Base-by-base conservation (phyloP, 202 grass and related monocot species). In the Alloteropsis angusta region DNA sequence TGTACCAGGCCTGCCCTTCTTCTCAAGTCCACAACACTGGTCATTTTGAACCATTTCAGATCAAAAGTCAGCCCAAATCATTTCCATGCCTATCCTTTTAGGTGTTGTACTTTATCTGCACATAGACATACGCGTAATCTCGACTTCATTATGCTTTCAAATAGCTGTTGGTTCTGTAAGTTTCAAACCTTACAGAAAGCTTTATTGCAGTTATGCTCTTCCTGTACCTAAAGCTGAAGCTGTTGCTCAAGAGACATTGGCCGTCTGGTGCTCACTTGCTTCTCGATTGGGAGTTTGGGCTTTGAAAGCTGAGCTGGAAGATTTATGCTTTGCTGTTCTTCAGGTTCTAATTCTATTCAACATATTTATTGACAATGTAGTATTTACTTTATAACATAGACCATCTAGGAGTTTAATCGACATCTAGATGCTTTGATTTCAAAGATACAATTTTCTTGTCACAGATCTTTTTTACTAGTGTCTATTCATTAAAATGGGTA, bases 281-380 rank as follows among this genome's bases (percentile, higher is more conserved):
- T 94, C 87, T 84, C 89, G 92, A 83, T 86, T 98, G 42, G 95
- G 95, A 64, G 95, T 98, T 81, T 98, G 95, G 92, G 92, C 95
- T 76, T 90, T 98, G 83, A 98, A 98, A 90, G 77, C 95, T 76
- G 95, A 98, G 72, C 74, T 98, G 44, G 95, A 98, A 89, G 95
- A 98, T 87, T 90, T 98, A 81, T 98, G 95, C 68, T 98, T 98
- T 92, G 91, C 95, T 58, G 95, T 98, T 72, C 89, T 98, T 85
- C 83, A 98, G 91, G 95, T 98, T 68, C 78, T 83, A 70, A 68
- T 80, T 86, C 68, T 61, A 73, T 73, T 57, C 11, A 65, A 47
- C 42, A 71, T 77, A 72, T 65, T 16, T 2, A 19, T 68, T 79
- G 23, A 17, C 71, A 64, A n/a, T 13, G 13, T 16, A 65, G 80